A percentile compares a stretch with the other conserved stretches of the same genome.
phyloP scores from a whole-genome alignment of 352 stramenopile genomes.

The Globisporangium ultimum region DNA sequence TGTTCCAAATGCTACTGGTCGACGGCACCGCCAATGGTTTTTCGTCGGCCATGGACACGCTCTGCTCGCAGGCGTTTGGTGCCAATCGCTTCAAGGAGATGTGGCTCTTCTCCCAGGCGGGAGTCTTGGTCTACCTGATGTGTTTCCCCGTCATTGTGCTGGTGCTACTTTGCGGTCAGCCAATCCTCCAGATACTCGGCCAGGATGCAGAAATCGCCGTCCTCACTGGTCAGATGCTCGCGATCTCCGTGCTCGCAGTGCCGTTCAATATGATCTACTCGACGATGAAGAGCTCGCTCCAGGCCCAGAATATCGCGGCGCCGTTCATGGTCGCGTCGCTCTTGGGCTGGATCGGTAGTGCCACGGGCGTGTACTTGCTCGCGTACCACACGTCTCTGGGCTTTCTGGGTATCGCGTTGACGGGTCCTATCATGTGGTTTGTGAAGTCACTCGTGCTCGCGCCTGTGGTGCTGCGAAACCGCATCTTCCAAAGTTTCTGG shows the following conservation, averaged over 20 bases:
- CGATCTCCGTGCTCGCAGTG: constrained; percentile 14
- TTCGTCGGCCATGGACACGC: constrained; percentile 27
- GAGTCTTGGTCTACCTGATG: constrained; percentile 18
- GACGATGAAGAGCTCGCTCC: constrained; percentile 24
- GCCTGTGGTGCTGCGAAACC: constrained; percentile 20
- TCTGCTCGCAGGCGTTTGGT: constrained; percentile 37
- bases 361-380: constrained; percentile 26
- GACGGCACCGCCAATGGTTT: constrained; percentile 22
- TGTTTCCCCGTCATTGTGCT: constrained; percentile 12
- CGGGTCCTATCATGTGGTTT: constrained; percentile 18
- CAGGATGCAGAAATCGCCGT: constrained; percentile 28
- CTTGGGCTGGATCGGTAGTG: constrained; percentile 16
- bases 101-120: constrained; percentile 41
- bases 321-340: constrained; percentile 28
- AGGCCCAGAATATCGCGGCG: constrained; percentile 33
- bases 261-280: constrained; percentile 25
- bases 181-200: constrained; percentile 25
- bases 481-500: constrained; percentile 18
- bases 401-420: constrained; percentile 32
- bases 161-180: constrained; percentile 17
- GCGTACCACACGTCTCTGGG: constrained; percentile 33
- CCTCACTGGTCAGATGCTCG: constrained; percentile 21
- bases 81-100: constrained; percentile 29
- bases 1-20: constrained; percentile 19
- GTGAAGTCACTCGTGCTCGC: constrained; percentile 27